Conservation (phyloP, 2,329 filamentous ascomycete genomes). For the Fusarium brevicatenulatum region DNA sequence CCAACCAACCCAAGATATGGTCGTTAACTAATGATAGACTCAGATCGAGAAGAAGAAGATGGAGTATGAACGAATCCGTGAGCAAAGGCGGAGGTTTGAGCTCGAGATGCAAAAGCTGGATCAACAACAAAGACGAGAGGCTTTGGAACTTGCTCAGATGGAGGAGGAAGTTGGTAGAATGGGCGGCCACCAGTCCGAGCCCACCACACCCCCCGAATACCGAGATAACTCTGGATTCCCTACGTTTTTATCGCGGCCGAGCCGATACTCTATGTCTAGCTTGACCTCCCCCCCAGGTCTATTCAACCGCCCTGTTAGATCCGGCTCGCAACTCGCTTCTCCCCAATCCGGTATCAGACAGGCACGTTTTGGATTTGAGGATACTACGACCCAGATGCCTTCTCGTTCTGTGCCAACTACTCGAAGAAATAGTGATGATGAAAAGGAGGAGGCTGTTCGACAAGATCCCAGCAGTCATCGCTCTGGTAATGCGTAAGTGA, state of each 20-base stretch:
- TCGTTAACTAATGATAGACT: constrained; percentile 49
- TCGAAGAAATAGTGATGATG: constrained; percentile 89
- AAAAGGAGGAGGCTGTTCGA: constrained; percentile 80
- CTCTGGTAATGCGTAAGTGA: constrained; percentile 81
- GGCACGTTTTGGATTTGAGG: constrained; percentile 64
- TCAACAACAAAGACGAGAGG: constrained; percentile 82
- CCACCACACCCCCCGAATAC: constrained; percentile 95
- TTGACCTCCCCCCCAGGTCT: constrained; percentile 83
- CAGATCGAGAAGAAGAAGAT: constrained; percentile 94
- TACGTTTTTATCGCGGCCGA: constrained; percentile 82
- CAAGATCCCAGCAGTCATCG: constrained; percentile 77
- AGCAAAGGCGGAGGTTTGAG: constrained; percentile 90
- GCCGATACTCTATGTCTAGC: constrained; percentile 89
- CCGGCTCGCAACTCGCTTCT: constrained; percentile 82
- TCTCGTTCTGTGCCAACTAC: constrained; percentile 89
- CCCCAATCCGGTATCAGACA: constrained; percentile 73
- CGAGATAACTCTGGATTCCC: constrained; percentile 81
- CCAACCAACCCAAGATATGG: not conserved
- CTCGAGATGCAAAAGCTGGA: constrained; percentile 92
- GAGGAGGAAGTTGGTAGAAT: constrained; percentile 76
- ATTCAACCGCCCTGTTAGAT: constrained; percentile 77
- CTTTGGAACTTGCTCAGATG: constrained; percentile 85
- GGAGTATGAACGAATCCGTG: constrained; percentile 90
- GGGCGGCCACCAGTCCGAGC: constrained; percentile 87
- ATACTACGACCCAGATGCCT: constrained; percentile 71